Evolutionary conservation across 805 yeast genomes (phyloP), one percentile per base, ranked within the genome.

Genomic region (Candida khao-thaluensis): DNA sequence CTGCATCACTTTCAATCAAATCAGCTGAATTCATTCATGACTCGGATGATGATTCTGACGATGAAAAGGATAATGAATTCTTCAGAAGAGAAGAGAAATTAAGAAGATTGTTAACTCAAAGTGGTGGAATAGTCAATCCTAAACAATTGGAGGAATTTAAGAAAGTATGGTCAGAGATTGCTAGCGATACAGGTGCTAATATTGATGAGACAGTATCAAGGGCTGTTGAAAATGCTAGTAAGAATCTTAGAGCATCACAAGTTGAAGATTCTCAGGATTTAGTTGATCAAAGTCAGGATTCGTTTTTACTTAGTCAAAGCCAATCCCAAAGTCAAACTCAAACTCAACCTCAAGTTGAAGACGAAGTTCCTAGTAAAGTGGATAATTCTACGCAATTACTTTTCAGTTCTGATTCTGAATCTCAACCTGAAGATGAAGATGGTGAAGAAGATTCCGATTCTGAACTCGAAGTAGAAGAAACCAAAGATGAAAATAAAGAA

Each of bases 31-130:
- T 60, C 47, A 73, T 82, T 32, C 65, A 65, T 36, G 82, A 44
- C 37, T 79, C 85, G 2, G 88, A 81, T 52, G 85, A 81, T 50
- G 81, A 73, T 8, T 68, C 76, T 4, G 86, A 81, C 50, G 77
- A 69, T 10, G 86, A 79, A 33, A 65, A 66, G 28, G 77, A 72
- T 37, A 53, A 51, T 2, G 68, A 50, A 21, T 82, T 82, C 52
- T 82, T 75, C 52, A 79, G 59, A 30, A 69, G 76, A 42, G 90
- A 83, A 49, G 65, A 66, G 40, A 57, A 63, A 40, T 61, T 79
- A 31, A 74, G 81, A 32, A 56, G 53, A 22, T 46, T 69, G 44
- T 50, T 69, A 26, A 47, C 43, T 7, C 53, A 51, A 33, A 52
- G 61, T 5, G 74, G 74, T 5, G 72, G 72, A 9, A 60, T 69